Base-by-base conservation (phyloP, 768 basidiomycete species). In the Russula abietina region DNA sequence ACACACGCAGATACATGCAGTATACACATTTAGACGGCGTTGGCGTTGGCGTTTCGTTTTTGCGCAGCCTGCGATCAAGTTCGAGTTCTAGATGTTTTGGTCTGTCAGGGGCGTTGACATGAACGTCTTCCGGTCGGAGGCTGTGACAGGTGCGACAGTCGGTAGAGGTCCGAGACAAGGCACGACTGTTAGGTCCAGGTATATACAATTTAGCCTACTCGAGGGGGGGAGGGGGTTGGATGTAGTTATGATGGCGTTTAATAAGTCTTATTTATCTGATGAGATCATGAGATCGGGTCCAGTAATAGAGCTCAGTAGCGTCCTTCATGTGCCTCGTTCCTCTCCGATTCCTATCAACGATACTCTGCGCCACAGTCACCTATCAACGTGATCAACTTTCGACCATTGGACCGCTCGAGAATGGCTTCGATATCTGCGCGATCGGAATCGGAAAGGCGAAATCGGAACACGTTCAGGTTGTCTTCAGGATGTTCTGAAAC, bases 361-460 rank as follows among this genome's bases (percentile, higher is more conserved):
- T 93, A 93, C 75, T 93, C 90, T 6, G 86, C 84, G 43, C 91
- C 90, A 71, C 91, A 93, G 72, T 93, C 91, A 11, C 90, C 90
- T 63, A 93, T 85, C 30, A 78, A 78, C 6, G 77, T 80, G 59
- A 89, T 87, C 71, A 91, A 78, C 26, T 71, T 78, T 48, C 82
- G 74, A 4, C 86, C 82, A 41, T 83, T 81, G n/a, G 87, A 89
- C 48, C 76, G 79, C 3, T 71, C 75, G 14, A 91, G 73, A 28
- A 92, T 83, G 1, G 72, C 74, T 61, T 88, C 85, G 65, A 93
- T 88, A n/a, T 73, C 79, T 10, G 73, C 70, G 48, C 80, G 80
- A 68, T 93, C 91, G 33, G 79, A 75, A 1, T 75, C 74, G 3
- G 77, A 79, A 56, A 93, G 74, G 4, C 67, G 72, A 70, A 91